Conservation (phyloP, 2,329 filamentous ascomycete genomes). For the Penicillium sp. region DNA sequence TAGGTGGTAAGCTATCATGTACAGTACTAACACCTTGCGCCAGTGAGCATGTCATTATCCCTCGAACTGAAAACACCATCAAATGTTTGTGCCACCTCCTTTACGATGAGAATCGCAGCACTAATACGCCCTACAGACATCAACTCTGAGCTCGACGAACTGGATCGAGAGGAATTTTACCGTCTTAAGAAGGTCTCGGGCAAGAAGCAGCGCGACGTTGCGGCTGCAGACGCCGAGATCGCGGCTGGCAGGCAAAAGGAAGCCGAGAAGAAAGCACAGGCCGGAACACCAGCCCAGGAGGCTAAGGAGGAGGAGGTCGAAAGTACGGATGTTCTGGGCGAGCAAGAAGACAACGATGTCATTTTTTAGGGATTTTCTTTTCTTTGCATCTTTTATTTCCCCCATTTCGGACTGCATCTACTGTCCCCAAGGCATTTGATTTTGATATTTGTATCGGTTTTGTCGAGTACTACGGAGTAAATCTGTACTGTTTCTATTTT, state of each 20-base stretch:
- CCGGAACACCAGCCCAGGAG: slow-evolving; percentile 36
- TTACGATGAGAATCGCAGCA: background rate
- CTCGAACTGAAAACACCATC: slow-evolving; percentile 98
- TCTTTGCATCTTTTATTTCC: slow-evolving; percentile 15
- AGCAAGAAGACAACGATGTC: slow-evolving; percentile 78
- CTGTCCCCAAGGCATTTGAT: slow-evolving; percentile 5
- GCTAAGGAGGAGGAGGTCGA: slow-evolving; percentile 43
- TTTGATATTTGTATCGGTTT: slow-evolving; percentile 13
- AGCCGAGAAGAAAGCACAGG: slow-evolving; percentile 58
- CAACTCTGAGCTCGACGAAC: slow-evolving; percentile 95
- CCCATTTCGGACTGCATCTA: background rate
- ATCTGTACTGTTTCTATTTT: slow-evolving; percentile 2
- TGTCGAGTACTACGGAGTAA: background rate
- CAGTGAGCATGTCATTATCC: slow-evolving; percentile 75
- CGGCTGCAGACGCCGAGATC: slow-evolving; percentile 71
- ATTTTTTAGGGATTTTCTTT: slow-evolving; percentile 64
- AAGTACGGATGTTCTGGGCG: slow-evolving; percentile 67
- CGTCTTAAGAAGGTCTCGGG: slow-evolving; percentile 89
- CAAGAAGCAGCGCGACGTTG: slow-evolving; percentile 78
- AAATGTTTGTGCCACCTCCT: slow-evolving; percentile 64
- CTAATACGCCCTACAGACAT: slow-evolving; percentile 62
- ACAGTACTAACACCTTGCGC: slow-evolving; percentile 14
- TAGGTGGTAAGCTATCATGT: background rate
- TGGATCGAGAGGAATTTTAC: slow-evolving; percentile 98
- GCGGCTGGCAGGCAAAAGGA: slow-evolving; percentile 52